phyloP scores from a whole-genome alignment of 2,329 filamentous ascomycete species.

The Colletotrichum phormii region DNA sequence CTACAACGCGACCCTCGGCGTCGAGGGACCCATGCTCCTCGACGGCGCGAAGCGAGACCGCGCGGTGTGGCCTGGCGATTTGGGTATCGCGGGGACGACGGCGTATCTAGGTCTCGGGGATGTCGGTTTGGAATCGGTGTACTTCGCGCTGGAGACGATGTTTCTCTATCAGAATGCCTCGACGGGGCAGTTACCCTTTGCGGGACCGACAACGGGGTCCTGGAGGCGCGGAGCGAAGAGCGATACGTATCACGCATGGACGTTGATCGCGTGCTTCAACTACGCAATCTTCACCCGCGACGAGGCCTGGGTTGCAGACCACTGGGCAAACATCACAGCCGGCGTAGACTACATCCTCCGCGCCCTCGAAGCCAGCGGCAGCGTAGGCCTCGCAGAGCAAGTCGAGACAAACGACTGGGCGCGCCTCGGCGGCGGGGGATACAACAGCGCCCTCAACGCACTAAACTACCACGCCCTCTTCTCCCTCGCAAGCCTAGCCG shows the following conservation, averaged over 20 bases:
- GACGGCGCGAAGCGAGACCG: slow-evolving; percentile 68
- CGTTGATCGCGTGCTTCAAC: slow-evolving; percentile 63
- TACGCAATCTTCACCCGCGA: slow-evolving; percentile 61
- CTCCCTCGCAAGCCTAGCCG: slow-evolving; percentile 39
- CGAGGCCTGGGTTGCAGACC: slow-evolving; percentile 51
- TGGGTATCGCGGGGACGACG: slow-evolving; percentile 64
- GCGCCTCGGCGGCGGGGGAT: slow-evolving; percentile 43
- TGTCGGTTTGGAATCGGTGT: slow-evolving; percentile 55
- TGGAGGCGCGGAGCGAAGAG: slow-evolving; percentile 38
- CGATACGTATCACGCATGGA: slow-evolving; percentile 54
- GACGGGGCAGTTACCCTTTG: slow-evolving; percentile 40
- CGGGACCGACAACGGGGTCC: slow-evolving; percentile 39
- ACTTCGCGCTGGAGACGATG: slow-evolving; percentile 56
- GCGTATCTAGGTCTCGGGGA: slow-evolving; percentile 63
- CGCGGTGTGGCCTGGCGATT: slow-evolving; percentile 69
- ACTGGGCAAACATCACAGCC: slow-evolving; percentile 56
- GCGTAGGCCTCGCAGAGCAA: slow-evolving; percentile 36
- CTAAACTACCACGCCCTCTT: slow-evolving; percentile 45
- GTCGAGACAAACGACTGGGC: slow-evolving; percentile 45
- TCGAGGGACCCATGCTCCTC: slow-evolving; percentile 47
- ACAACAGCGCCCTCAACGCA: slow-evolving; percentile 47
- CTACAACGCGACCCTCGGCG: slow-evolving; percentile 47
- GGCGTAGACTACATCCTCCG: slow-evolving; percentile 42
- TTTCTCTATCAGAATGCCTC: slow-evolving; percentile 51
- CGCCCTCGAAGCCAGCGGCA: slow-evolving; percentile 24